A percentile compares a stretch with the other conserved stretches of the same genome.
phyloP scores from a whole-genome alignment of 352 stramenopile species.

The Globisporangium solare region DNA sequence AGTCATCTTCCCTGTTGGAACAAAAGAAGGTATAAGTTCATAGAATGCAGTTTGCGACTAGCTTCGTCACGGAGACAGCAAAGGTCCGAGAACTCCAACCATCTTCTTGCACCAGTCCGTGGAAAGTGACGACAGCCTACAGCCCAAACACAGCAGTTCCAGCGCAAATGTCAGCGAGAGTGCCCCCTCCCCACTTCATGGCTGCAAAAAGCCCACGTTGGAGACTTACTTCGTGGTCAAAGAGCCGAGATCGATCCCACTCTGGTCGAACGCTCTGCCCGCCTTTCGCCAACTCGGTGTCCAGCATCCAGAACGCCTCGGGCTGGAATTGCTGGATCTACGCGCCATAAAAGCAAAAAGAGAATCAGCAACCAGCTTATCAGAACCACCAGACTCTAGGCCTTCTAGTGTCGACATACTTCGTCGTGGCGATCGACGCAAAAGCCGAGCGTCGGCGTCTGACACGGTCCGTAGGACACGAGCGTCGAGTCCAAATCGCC shows the following conservation, averaged over 20 bases:
- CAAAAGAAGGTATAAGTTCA: neutral
- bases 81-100: constrained; percentile 8
- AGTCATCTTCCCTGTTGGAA: constrained; percentile 4
- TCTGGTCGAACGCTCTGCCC: constrained; percentile 24
- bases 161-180: too few relatives aligned
- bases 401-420: constrained; percentile 2
- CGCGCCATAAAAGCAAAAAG: constrained; percentile 3
- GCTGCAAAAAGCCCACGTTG: neutral
- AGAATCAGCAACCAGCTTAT: neutral
- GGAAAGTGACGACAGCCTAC: constrained; percentile 16
- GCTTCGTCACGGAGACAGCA: neutral
- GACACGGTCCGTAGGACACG: constrained; percentile 85
- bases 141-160: neutral
- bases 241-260: constrained; percentile 30
- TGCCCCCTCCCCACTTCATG: too few relatives aligned
- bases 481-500: constrained; percentile 81
- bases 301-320: constrained; percentile 43
- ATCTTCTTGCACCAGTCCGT: constrained; percentile 55
- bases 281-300: constrained; percentile 41
- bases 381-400: neutral
- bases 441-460: constrained; percentile 87
- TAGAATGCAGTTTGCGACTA: neutral
- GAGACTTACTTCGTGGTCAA: constrained; percentile 33
- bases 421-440: constrained; percentile 83
- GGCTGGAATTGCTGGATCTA: constrained; percentile 87